Conservation (phyloP, 2,329 filamentous ascomycete genomes). For the Aspergillus novoparasiticus region DNA sequence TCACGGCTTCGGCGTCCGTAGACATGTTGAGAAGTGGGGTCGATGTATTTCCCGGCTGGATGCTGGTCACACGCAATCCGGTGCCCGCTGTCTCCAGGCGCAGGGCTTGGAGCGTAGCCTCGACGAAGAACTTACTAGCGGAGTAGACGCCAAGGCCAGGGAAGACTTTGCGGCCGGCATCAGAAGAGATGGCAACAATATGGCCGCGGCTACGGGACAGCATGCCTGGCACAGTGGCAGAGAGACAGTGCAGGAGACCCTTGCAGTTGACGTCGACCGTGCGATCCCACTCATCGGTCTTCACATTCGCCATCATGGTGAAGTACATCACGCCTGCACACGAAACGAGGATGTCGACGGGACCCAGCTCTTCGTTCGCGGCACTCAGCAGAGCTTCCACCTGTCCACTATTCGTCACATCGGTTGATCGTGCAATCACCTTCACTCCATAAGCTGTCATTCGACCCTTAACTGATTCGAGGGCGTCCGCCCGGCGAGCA, state of each 20-base stretch:
- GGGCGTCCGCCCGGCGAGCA: slow-evolving; percentile 68
- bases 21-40: slow-evolving; percentile 75
- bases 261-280: slow-evolving; percentile 89
- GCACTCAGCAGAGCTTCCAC: slow-evolving; percentile 67
- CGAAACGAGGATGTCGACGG: slow-evolving; percentile 76
- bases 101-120: slow-evolving; percentile 74
- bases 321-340: slow-evolving; percentile 88
- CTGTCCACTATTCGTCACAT: slow-evolving; percentile 68
- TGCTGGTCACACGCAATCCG: slow-evolving; percentile 70
- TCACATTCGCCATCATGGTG: slow-evolving; percentile 79
- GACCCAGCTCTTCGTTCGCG: slow-evolving; percentile 65
- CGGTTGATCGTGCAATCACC: slow-evolving; percentile 69
- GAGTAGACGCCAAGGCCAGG: slow-evolving; percentile 81
- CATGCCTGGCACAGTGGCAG: slow-evolving; percentile 71
- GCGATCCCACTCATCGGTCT: slow-evolving; percentile 75
- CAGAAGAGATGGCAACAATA: slow-evolving; percentile 79
- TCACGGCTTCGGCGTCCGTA: slow-evolving; percentile 73
- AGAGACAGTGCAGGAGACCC: slow-evolving; percentile 72
- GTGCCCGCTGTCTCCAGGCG: slow-evolving; percentile 75
- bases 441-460: slow-evolving; percentile 62
- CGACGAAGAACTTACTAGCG: slow-evolving; percentile 82
- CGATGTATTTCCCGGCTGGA: slow-evolving; percentile 76
- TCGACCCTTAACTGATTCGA: slow-evolving; percentile 67
- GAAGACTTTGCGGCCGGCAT: slow-evolving; percentile 80
- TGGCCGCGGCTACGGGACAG: slow-evolving; percentile 69